Conservation (phyloP, 768 basidiomycete species). For the Rhizopogon roseolus region DNA sequence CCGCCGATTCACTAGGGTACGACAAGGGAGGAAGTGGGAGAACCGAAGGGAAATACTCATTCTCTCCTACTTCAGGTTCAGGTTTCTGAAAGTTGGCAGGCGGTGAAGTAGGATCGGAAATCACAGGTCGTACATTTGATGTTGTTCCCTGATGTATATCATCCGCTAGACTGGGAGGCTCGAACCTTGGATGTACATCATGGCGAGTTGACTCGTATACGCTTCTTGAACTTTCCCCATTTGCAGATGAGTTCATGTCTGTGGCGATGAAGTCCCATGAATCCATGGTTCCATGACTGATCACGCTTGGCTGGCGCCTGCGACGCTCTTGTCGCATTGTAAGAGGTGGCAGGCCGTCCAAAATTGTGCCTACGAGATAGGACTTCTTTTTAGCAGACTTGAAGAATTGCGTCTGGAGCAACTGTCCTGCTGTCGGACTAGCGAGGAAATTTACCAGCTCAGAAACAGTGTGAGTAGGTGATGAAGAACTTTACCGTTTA, state of each 20-base stretch:
- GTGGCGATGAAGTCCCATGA: conserved; percentile 74
- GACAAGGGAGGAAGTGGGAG: not conserved
- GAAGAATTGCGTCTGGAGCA: conserved; percentile 80
- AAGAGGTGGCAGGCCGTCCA: conserved; percentile 73
- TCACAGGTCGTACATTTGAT: not conserved
- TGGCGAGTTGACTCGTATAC: not conserved
- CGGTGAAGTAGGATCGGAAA: not conserved
- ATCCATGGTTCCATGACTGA: conserved; percentile 51
- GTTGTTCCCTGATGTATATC: not conserved
- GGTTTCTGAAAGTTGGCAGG: not conserved
- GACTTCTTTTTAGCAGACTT: conserved; percentile 72
- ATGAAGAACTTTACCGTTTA: conserved; percentile 44
- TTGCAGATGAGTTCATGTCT: conserved; percentile 34
- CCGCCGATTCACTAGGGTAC: conserved; percentile 1
- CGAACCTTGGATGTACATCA: conserved; percentile 1
- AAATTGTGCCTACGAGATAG: conserved; percentile 71
- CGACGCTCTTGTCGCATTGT: conserved; percentile 66
- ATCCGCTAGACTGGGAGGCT: conserved; percentile 1
- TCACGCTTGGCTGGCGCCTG: conserved; percentile 33
- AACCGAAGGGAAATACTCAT: not conserved
- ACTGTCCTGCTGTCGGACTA: conserved; percentile 73
- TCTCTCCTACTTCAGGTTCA: not conserved
- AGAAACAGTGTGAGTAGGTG: not conserved
- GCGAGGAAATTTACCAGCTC: not conserved
- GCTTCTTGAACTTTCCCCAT: conserved; percentile 5